These are phyloP conservation scores for Cephalotrichum gorgonifer DNA, from an alignment of 2,329 filamentous ascomycete genomes.

Conservation along the genomic window DNA sequence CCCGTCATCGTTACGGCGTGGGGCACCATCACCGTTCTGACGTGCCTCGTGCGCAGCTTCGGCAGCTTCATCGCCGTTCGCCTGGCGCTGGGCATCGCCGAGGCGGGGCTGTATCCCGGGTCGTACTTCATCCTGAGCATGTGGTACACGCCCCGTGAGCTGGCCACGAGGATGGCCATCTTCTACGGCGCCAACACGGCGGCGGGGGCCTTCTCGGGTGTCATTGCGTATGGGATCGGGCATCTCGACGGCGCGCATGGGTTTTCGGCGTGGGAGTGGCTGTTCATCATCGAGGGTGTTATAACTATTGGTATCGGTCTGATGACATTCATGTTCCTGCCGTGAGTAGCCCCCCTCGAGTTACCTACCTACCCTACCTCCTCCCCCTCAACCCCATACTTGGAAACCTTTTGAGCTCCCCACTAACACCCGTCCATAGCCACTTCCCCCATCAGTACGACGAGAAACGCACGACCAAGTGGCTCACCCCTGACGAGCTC, in stretches of 20 bases:
- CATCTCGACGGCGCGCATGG: constrained; percentile 56
- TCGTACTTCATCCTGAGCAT: constrained; percentile 60
- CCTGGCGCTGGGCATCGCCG: constrained; percentile 56
- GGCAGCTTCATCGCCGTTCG: constrained; percentile 55
- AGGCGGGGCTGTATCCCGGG: constrained; percentile 62
- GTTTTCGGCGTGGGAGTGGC: constrained; percentile 55
- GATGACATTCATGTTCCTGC: background rate
- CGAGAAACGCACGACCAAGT: constrained; percentile 2
- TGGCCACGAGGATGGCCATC: constrained; percentile 58
- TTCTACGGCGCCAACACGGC: constrained; percentile 59
- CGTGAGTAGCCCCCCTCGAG: too few relatives aligned
- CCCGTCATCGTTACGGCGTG: constrained; percentile 57
- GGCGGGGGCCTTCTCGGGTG: constrained; percentile 62
- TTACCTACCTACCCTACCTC: too few relatives aligned
- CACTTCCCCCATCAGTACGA: constrained; percentile 45
- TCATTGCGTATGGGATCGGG: constrained; percentile 62
- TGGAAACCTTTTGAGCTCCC: constrained; percentile 62
- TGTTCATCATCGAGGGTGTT: constrained; percentile 49
- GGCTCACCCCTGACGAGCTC: constrained; percentile 8
- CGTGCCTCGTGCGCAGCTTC: constrained; percentile 53
- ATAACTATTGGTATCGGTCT: background rate
- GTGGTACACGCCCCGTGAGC: constrained; percentile 62
- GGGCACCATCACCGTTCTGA: constrained; percentile 57
- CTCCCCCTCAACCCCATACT: constrained; percentile 58
- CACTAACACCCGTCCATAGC: constrained; percentile 71